These are phyloP conservation scores for Cystoisospora suis DNA, from an alignment of 169 alveolate species.

Conservation along the genomic window DNA sequence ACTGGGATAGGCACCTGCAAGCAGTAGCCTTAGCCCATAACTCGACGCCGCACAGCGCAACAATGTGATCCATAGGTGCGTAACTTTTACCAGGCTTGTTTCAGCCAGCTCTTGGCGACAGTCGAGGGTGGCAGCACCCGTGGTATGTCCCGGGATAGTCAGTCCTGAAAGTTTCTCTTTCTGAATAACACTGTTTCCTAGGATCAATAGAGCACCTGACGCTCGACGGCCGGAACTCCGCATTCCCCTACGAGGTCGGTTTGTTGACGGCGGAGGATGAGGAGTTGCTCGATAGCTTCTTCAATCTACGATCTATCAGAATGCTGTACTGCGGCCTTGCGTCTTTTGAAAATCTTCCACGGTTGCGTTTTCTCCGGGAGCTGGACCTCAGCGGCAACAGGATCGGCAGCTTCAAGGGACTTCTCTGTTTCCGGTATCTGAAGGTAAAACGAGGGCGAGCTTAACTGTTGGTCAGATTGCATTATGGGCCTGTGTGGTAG, in stretches of 20 bases:
- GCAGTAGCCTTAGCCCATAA: too few species aligned
- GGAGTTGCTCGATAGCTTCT: background rate
- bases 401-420: background rate
- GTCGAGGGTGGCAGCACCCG: too few species aligned
- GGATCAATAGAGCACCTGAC: background rate
- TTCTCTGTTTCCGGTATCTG: background rate
- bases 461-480: too few species aligned
- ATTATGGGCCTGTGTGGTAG: too few species aligned
- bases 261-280: background rate
- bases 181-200: background rate
- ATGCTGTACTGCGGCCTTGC: background rate
- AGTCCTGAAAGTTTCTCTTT: too few species aligned
- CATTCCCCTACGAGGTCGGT: background rate
- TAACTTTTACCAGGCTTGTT: too few species aligned
- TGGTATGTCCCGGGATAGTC: too few species aligned
- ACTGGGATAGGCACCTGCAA: too few species aligned
- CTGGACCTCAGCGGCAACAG: constrained; percentile 1
- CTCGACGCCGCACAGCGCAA: too few species aligned
- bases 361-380: background rate
- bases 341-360: background rate
- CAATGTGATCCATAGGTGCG: too few species aligned
- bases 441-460: too few species aligned
- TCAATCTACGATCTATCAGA: background rate
- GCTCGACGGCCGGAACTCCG: background rate
- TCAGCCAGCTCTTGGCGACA: too few species aligned